Percentiles rank a stretch among this genome's conserved stretches.
These are phyloP conservation scores for Eucalyptus lansdowneana DNA, from an alignment of 345 rosid genomes.

Conservation along the genomic window DNA sequence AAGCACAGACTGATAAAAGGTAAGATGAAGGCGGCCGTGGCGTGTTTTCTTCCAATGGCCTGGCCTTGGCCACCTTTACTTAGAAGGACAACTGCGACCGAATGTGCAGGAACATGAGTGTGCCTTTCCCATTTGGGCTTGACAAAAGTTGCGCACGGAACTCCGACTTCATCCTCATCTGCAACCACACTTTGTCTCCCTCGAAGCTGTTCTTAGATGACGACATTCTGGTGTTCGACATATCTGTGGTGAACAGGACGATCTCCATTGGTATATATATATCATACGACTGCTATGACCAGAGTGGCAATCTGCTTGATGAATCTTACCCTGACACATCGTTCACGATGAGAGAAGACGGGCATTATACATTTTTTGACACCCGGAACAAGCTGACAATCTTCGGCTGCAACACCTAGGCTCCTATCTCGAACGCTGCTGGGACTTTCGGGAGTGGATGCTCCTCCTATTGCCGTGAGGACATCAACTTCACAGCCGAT, in stretches of 20 bases:
- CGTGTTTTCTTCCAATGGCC: not conserved
- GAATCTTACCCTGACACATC: not conserved
- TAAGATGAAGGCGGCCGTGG: not conserved
- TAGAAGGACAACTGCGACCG: too few relatives aligned
- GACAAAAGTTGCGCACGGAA: too few relatives aligned
- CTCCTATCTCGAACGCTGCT: not conserved
- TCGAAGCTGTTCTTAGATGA: not conserved
- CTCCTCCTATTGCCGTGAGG: too few relatives aligned
- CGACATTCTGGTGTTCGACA: rapidly evolving
- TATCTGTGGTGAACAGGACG: not conserved
- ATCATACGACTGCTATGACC: not conserved
- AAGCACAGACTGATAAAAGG: not conserved
- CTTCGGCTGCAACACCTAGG: not conserved
- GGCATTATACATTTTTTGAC: not conserved
- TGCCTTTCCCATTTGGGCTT: too few relatives aligned
- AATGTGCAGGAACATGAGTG: too few relatives aligned
- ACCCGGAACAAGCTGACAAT: not conserved
- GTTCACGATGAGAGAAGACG: not conserved
- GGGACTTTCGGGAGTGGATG: not conserved
- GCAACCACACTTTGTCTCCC: not conserved
- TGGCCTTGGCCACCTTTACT: not conserved
- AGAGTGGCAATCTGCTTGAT: not conserved
- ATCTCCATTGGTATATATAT: not conserved
- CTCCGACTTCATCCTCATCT: too few relatives aligned
- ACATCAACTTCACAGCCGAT: too few relatives aligned